Evolutionary conservation across 2,329 filamentous ascomycete species (phyloP), one percentile per base, ranked within the genome.

Genomic region (Diaporthe vexans): DNA sequence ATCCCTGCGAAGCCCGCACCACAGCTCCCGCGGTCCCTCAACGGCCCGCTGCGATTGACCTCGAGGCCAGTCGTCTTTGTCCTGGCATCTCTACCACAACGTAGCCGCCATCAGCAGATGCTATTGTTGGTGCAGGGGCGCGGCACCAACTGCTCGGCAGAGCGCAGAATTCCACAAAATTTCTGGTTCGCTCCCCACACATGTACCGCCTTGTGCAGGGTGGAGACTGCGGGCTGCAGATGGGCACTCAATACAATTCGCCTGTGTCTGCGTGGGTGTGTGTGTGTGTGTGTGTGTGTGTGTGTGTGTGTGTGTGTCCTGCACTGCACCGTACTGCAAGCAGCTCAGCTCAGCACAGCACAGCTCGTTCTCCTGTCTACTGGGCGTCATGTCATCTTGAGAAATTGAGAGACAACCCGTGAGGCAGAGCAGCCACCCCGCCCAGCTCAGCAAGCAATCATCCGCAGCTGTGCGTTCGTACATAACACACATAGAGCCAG

Each of bases 41-140:
- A 67, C 74, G 74, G 74, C 74, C 74, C 74, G 74, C 74, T 63
- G 71, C 71, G 71, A 35, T 67, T 48, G 33, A 70, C 33, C 56
- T 59, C 71, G 59, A 61, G 65, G 46, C 8, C 56, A 35, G 43
- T 40, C 26, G 46, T 46, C 43, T 61, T 33, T 71, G 56, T 61
- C 35, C 43, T 56, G 37, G 37, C 40, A 57, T 29, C 70, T 48
- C 24, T 56, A 73, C 63, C 46, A 59, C 46, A 37, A 48, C 63
- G 29, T 67, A 58, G 52, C 37, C 73, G 59, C 48, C 51, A 40
- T 54, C 33, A 72, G 43, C 46, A 68, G 70, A 56, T 58, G 70
- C 70, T 73, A 73, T 73, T 69, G 71, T 73, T 73, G 71, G 40
- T 51, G 26, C 71, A 69, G 63, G 71, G 29, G 35, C 63, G 43